Conservation (phyloP, 805 yeast species). For the Saccharomycodes ludwigii region DNA sequence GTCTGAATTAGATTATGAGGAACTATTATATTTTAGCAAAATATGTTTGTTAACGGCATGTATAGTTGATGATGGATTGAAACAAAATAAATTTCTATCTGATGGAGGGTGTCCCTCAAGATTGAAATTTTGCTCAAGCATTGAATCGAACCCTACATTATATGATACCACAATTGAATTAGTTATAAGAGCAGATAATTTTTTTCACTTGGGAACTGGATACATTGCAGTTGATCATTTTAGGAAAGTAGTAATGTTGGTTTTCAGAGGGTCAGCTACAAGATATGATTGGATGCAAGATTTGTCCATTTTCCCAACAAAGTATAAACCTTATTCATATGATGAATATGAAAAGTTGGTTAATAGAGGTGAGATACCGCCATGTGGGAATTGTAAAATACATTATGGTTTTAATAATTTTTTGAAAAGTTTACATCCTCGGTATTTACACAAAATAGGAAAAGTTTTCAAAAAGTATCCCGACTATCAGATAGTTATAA, state of each 20-base stretch:
- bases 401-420: conserved; percentile 55
- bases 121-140: conserved; percentile 20
- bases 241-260: conserved; percentile 32
- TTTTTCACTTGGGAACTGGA: conserved; percentile 45
- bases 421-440: conserved; percentile 28
- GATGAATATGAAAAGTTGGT: conserved; percentile 13
- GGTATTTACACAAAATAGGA: conserved; percentile 27
- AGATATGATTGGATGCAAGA: conserved; percentile 53
- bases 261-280: conserved; percentile 54
- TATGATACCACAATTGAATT: conserved; percentile 25
- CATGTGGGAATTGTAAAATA: conserved; percentile 41
- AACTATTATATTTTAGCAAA: conserved; percentile 21
- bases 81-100: conserved; percentile 14
- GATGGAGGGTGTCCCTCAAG: conserved; percentile 24
- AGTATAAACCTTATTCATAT: conserved; percentile 33
- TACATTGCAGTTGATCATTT: conserved; percentile 37
- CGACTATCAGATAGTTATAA: conserved; percentile 36
- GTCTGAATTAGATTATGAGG: conserved; percentile 15
- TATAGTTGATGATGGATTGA: conserved; percentile 15
- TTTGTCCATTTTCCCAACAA: conserved; percentile 33
- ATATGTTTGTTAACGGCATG: conserved; percentile 27
- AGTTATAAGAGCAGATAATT: conserved; percentile 29
- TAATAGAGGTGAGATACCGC: conserved; percentile 12
- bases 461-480: conserved; percentile 27
- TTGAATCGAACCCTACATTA: conserved; percentile 15